These are phyloP conservation scores for Termitomyces sp. DNA, from an alignment of 768 basidiomycete species.

Conservation along the genomic window DNA sequence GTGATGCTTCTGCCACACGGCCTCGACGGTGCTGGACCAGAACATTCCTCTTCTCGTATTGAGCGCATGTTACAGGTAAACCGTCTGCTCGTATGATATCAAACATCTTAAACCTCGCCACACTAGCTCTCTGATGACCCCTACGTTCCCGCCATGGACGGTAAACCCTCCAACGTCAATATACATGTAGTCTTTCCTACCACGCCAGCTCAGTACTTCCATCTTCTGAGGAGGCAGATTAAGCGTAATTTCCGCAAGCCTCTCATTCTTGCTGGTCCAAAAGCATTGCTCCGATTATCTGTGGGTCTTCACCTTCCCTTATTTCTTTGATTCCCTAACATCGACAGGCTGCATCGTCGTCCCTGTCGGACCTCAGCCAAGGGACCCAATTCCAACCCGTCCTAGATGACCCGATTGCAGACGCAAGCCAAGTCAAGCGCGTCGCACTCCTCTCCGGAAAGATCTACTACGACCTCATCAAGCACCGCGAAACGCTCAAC, in stretches of 20 bases:
- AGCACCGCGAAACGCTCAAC: conserved; percentile 50
- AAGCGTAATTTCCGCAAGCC: conserved; percentile 84
- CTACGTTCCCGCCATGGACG: conserved; percentile 25
- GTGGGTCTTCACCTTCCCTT: conserved; percentile 27
- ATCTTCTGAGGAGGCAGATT: conserved; percentile 83
- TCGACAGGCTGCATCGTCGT: conserved; percentile 65
- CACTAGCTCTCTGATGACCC: conserved; percentile 72
- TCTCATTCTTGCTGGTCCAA: conserved; percentile 78
- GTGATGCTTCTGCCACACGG: conserved; percentile 86
- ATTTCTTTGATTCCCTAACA: not conserved
- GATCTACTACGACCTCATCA: conserved; percentile 81
- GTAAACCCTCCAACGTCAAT: conserved; percentile 54
- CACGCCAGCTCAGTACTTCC: conserved; percentile 90
- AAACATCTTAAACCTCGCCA: not conserved
- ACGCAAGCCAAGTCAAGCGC: conserved; percentile 40
- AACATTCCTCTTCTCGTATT: conserved; percentile 85
- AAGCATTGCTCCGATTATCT: conserved; percentile 71
- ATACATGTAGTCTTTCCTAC: conserved; percentile 85
- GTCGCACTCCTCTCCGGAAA: conserved; percentile 80
- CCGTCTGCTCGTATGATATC: not conserved
- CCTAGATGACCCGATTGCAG: conserved; percentile 42
- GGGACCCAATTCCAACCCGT: conserved; percentile 67
- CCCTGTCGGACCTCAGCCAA: conserved; percentile 51
- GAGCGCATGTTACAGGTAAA: conserved; percentile 87
- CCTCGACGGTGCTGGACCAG: conserved; percentile 87